Evolutionary conservation across 257 asterid species (phyloP).

Genomic region (Rauvolfia tetraphylla): DNA sequence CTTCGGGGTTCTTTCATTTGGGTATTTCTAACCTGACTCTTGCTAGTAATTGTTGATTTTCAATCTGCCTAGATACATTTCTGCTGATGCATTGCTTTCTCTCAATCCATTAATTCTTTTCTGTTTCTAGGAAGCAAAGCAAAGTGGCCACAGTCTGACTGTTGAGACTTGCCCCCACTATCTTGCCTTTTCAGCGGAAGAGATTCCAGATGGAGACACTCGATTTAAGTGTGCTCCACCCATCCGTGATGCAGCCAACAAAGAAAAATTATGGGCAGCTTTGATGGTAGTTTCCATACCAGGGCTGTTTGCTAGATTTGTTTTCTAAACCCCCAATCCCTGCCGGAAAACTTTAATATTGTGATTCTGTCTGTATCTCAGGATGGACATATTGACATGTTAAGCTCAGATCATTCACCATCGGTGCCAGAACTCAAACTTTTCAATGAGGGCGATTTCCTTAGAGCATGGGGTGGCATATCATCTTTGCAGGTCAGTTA

Average conservation of each 20-base stretch:
- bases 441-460: conserved; percentile 72
- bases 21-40: neutral
- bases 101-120: neutral
- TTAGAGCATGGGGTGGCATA: conserved; percentile 97
- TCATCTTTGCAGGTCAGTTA: conserved; percentile 81
- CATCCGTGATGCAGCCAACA: conserved; percentile 76
- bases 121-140: conserved; percentile 68
- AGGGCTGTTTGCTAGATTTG: neutral
- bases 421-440: conserved; percentile 83
- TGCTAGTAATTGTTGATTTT: neutral
- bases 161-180: conserved; percentile 99
- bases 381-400: conserved; percentile 89
- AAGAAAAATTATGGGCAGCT: conserved; percentile 76
- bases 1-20: neutral
- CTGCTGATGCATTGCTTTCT: neutral
- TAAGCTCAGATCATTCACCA: conserved; percentile 97
- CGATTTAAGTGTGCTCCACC: conserved; percentile 99
- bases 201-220: conserved; percentile 89
- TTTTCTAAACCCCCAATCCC: neutral
- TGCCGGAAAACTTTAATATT: neutral
- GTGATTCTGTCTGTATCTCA: conserved; percentile 26
- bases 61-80: neutral
- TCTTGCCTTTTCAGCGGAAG: conserved; percentile 94
- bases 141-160: conserved; percentile 70
- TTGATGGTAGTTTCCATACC: conserved; percentile 47